A percentile compares a stretch with the other conserved stretches of the same genome.
These are phyloP conservation scores for Globisporangium splendens DNA, from an alignment of 352 stramenopile species.

Conservation along the genomic window DNA sequence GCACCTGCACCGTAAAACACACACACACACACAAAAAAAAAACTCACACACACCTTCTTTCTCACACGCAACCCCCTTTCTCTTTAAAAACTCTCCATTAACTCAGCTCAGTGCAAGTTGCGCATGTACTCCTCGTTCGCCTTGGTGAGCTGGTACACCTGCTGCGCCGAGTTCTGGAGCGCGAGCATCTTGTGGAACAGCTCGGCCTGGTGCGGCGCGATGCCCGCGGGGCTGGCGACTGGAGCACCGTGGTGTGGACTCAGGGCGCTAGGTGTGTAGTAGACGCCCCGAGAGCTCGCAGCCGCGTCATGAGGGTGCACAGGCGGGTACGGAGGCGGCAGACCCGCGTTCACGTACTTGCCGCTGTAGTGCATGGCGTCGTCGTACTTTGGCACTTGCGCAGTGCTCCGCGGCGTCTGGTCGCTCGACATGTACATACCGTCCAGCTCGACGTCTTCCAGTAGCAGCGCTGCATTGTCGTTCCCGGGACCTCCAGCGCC, in stretches of 20 bases:
- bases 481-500: not conserved
- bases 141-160: constrained; percentile 14
- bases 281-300: too few relatives aligned
- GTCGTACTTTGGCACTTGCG: constrained; percentile 2
- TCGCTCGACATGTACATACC: not conserved
- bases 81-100: too few relatives aligned
- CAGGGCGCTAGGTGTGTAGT: not conserved
- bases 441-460: constrained; percentile 5
- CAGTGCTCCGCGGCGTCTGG: not conserved
- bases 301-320: constrained; percentile 1
- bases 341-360: not conserved
- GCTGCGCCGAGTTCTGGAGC: constrained; percentile 15
- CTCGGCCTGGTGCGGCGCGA: constrained; percentile 10
- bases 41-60: too few relatives aligned
- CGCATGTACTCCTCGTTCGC: constrained; percentile 15
- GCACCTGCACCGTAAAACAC: too few relatives aligned
- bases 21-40: too few relatives aligned
- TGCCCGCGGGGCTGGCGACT: constrained; percentile 1
- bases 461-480: not conserved
- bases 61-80: too few relatives aligned
- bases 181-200: constrained; percentile 16
- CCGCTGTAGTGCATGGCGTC: not conserved
- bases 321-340: not conserved
- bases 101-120: constrained; percentile 2
- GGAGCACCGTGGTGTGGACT: not conserved